phyloP scores from a whole-genome alignment of 2,329 filamentous ascomycete species.

The Fusarium incarnatum region DNA sequence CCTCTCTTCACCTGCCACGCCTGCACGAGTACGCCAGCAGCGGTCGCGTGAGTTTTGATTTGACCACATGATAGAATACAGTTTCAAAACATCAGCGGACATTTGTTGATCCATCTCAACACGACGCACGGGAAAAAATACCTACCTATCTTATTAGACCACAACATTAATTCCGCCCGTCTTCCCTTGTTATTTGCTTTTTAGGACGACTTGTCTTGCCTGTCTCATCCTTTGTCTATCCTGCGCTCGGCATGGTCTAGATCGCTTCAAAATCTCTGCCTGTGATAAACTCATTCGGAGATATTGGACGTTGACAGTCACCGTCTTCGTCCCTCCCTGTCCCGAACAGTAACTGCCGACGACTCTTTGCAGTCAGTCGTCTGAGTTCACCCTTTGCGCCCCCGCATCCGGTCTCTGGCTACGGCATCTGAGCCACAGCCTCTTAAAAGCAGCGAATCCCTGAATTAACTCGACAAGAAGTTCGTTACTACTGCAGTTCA shows the following conservation, averaged over 20 bases:
- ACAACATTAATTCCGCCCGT: neutral
- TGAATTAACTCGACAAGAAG: slow-evolving; percentile 15
- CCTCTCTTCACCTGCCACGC: slow-evolving; percentile 42
- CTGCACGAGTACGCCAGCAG: slow-evolving; percentile 28
- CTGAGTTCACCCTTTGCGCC: slow-evolving; percentile 4
- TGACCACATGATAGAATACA: slow-evolving; percentile 42
- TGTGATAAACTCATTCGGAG: slow-evolving; percentile 26
- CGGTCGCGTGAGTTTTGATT: slow-evolving; percentile 43
- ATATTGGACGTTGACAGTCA: slow-evolving; percentile 15
- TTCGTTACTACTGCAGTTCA: slow-evolving; percentile 5
- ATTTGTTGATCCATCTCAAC: slow-evolving; percentile 30
- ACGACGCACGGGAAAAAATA: neutral
- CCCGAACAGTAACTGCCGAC: slow-evolving; percentile 11
- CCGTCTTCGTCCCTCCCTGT: slow-evolving; percentile 9
- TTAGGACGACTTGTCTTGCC: neutral
- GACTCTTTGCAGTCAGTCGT: slow-evolving; percentile 6
- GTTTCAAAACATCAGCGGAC: slow-evolving; percentile 6
- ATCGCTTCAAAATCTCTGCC: neutral
- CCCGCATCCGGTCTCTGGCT: slow-evolving; percentile 31
- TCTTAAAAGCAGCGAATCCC: slow-evolving; percentile 19
- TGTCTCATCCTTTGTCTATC: slow-evolving; percentile 6
- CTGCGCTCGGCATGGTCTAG: neutral
- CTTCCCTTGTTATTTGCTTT: slow-evolving; percentile 7
- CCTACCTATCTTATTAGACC: neutral
- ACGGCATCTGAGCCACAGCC: slow-evolving; percentile 9